Evolutionary conservation across 148 eudicot genomes (phyloP).

Genomic region (Silene uniflora): DNA sequence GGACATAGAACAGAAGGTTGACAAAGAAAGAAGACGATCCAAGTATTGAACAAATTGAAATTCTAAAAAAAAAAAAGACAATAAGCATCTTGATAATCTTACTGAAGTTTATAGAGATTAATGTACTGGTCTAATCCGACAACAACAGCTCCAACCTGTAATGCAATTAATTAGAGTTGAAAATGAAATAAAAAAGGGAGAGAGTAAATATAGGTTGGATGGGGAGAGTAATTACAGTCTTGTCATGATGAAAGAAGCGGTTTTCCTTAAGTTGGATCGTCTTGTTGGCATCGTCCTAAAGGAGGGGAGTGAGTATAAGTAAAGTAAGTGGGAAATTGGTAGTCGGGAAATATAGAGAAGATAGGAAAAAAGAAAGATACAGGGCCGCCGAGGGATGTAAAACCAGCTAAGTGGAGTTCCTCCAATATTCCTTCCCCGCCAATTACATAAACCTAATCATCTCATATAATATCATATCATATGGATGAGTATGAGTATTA

Average conservation of each 20-base stretch:
- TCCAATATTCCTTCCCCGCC: slow-evolving; percentile 89
- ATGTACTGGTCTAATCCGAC: slow-evolving; percentile 84
- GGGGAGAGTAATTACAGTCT: slow-evolving; percentile 53
- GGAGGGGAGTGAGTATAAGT: not conserved
- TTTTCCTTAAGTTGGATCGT: slow-evolving; percentile 45
- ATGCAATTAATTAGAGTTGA: slow-evolving; percentile 10
- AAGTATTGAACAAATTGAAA: too few species aligned
- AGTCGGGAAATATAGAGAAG: slow-evolving; percentile 3
- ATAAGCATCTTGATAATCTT: slow-evolving; percentile 22
- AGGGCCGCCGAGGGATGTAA: slow-evolving; percentile 80
- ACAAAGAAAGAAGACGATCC: too few species aligned
- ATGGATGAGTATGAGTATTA: too few species aligned
- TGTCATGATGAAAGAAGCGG: slow-evolving; percentile 66
- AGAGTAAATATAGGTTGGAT: not conserved
- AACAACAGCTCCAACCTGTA: slow-evolving; percentile 93
- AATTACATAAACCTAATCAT: slow-evolving; percentile 53
- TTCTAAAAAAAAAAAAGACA: too few species aligned
- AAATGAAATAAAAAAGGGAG: not conserved
- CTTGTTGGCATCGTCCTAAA: slow-evolving; percentile 77
- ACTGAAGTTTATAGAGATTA: slow-evolving; percentile 90
- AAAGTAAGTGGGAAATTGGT: not conserved
- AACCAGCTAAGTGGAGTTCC: slow-evolving; percentile 85
- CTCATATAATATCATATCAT: too few species aligned
- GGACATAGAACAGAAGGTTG: too few species aligned
- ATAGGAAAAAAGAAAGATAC: slow-evolving; percentile 33